Evolutionary conservation across 129 eudicot species (phyloP).

Genomic region (Gnaphalium uliginosum): DNA sequence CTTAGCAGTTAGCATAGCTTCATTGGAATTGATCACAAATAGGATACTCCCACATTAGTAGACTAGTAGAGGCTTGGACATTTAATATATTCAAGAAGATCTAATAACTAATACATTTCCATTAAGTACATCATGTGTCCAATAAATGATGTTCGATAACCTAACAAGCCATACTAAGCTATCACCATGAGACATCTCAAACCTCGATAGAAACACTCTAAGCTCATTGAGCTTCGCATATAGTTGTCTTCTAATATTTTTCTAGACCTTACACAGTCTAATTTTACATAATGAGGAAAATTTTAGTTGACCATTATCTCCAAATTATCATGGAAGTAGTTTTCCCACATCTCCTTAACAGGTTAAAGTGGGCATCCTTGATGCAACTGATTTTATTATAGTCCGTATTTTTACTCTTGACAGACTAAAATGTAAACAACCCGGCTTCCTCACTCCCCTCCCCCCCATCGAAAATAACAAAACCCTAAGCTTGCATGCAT

Average conservation of each 20-base stretch:
- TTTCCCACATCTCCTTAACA: conserved; percentile 5
- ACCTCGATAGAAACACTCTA: not conserved
- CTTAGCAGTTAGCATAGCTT: conserved; percentile 8
- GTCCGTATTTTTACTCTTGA: not conserved
- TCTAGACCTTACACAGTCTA: not conserved
- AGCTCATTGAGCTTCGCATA: conserved; percentile 1
- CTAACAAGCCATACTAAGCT: conserved; percentile 4
- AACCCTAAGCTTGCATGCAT: conserved; percentile 1
- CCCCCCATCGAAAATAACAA: not conserved
- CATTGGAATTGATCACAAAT: conserved; percentile 1
- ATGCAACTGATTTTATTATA: conserved; percentile 2
- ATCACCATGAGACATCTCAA: conserved; percentile 17
- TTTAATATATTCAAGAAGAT: conserved; percentile 16
- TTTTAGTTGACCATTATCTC: conserved; percentile 14
- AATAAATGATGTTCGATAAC: conserved; percentile 9
- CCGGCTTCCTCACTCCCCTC: not conserved
- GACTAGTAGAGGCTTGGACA: not conserved
- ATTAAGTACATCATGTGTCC: not conserved
- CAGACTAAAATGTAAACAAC: not conserved
- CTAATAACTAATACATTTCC: not conserved
- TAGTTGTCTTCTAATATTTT: conserved; percentile 3
- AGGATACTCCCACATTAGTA: conserved; percentile 1
- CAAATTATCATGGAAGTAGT: not conserved
- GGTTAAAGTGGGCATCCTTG: not conserved
- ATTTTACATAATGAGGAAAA: not conserved